Evolutionary conservation across 495 filamentous ascomycete species (phyloP).

Genomic region (Podospora pseudocomata): DNA sequence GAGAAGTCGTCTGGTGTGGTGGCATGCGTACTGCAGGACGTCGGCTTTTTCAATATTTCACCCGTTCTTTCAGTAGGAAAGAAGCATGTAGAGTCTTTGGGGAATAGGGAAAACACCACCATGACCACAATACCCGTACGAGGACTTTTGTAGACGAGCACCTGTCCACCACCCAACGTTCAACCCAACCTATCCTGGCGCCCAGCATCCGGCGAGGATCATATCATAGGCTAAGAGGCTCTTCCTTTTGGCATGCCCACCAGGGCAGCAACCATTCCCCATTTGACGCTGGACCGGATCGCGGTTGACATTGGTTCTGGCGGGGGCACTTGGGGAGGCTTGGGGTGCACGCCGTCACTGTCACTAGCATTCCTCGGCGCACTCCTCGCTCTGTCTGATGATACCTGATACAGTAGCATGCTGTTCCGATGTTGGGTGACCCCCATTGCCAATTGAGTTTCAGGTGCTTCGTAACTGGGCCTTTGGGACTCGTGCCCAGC

Average conservation of each 20-base stretch:
- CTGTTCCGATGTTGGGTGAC: conserved; percentile 1
- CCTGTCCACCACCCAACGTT: background rate
- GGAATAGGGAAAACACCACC: background rate
- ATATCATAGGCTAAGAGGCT: conserved; percentile 1
- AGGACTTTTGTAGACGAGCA: background rate
- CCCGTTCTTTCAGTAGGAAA: background rate
- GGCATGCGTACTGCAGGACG: background rate
- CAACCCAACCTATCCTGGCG: background rate
- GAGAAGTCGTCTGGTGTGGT: background rate
- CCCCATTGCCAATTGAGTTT: background rate
- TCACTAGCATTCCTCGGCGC: background rate
- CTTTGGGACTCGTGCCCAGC: background rate
- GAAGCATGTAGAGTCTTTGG: background rate
- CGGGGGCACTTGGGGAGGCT: background rate
- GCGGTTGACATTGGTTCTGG: background rate
- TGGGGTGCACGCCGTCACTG: background rate
- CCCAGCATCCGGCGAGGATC: background rate
- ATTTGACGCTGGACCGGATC: background rate
- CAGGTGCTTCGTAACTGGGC: conserved; percentile 9
- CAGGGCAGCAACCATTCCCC: background rate
- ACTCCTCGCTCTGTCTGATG: background rate
- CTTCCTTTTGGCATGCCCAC: background rate
- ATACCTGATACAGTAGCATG: background rate
- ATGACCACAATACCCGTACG: background rate
- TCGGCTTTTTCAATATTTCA: background rate